Base-by-base conservation (phyloP, 2,329 filamentous ascomycete species). In the Colletotrichum cuscutae region DNA sequence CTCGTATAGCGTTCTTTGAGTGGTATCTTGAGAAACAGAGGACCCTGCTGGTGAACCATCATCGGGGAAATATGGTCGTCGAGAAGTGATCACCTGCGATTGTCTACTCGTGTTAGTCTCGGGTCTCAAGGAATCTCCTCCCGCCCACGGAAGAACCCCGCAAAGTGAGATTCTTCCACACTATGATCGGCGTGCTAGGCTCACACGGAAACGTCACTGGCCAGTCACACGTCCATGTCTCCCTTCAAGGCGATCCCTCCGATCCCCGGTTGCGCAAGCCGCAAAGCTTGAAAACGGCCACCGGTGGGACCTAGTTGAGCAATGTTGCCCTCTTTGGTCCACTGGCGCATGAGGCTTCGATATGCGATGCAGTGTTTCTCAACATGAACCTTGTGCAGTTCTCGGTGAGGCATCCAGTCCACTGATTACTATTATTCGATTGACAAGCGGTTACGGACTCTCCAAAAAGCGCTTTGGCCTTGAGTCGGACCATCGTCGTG, bases 181-280 rank as follows among this genome's bases (percentile, higher is more conserved):
- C 28, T 22, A 24, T 32, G 64, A 67, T 67, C 64, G 28, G 30
- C 64, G 4, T 26, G 37, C 54, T 58, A 58, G 53, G 30, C 64
- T 67, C 28, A 52, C 64, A 67, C 56, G 64, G 8, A 60, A 26
- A 67, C 64, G 54, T 67, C 54, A 67, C 64, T 22, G n/a, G 56
- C 26, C 35, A 60, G 64, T 52, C 9, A 42, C 28, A 67, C 42
- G 58, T 60, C 35, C 56, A 49, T 30, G 26, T 54, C 32, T 49
- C 15, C 9, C 42, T 30, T 32, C 24, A 30, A 22, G n/a, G 26
- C 35, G 8, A 22, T 4, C 19, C 42, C 53, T 65, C 35, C 35
- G 53, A 46, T 59, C 37, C 30, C 54, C 26, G n/a, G 37, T 67
- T 22, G 52, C 35, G 63, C 26, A 30, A 35, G 64, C 54, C 64